Conservation (phyloP, 2,329 filamentous ascomycete species). For the Nemania sp. region DNA sequence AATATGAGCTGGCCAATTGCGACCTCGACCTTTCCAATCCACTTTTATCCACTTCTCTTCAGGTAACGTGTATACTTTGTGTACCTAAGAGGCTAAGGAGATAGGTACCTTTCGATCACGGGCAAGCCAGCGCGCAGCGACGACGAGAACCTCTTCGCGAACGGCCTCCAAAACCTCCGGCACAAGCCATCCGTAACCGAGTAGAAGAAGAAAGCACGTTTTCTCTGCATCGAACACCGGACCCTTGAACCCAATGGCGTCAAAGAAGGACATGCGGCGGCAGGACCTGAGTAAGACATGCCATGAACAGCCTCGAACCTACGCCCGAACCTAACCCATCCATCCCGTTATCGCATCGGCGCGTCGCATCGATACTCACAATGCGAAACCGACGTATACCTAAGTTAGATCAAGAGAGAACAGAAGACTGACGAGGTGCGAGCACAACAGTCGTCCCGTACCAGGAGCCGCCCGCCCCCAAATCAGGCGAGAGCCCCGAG, state of each 20-base stretch:
- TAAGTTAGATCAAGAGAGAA: neutral
- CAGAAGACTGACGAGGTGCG: conserved; percentile 1
- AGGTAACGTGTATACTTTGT: too few species aligned
- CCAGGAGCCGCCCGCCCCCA: conserved; percentile 68
- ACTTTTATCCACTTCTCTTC: too few species aligned
- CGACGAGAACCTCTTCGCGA: conserved; percentile 1
- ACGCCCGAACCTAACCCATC: conserved; percentile 41
- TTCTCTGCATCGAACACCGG: neutral
- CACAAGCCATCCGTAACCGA: neutral
- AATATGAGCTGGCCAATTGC: too few species aligned
- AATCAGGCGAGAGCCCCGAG: conserved; percentile 66
- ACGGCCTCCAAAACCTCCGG: neutral
- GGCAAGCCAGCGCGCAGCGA: neutral
- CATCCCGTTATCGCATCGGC: conserved; percentile 11
- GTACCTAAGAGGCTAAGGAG: too few species aligned
- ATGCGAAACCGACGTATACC: too few species aligned
- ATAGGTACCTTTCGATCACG: too few species aligned
- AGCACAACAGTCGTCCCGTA: conserved; percentile 77
- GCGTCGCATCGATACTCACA: neutral
- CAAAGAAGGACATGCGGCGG: conserved; percentile 77
- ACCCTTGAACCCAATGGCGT: conserved; percentile 51
- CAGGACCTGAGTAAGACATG: conserved; percentile 67
- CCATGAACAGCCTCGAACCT: too few species aligned
- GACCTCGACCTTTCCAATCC: too few species aligned
- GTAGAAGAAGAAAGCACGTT: neutral